Evolutionary conservation across 768 basidiomycete genomes (phyloP).

Genomic region (Naganishia onofrii): DNA sequence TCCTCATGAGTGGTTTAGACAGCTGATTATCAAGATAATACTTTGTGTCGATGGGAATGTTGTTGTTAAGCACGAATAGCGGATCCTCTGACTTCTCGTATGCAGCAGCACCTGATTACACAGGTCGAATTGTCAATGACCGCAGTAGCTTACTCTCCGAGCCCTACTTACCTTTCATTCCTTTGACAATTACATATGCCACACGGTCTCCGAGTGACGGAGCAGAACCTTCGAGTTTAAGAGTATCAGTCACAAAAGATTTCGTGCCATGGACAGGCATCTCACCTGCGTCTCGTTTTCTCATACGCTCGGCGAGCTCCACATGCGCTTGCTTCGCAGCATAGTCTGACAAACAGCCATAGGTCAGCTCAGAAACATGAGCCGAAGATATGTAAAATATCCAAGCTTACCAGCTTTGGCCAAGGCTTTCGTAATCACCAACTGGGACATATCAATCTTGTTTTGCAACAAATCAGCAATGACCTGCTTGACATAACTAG

Average conservation of each 20-base stretch:
- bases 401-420: slow-evolving; percentile 70
- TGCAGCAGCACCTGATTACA: slow-evolving; percentile 74
- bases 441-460: slow-evolving; percentile 96
- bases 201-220: slow-evolving; percentile 98
- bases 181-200: slow-evolving; percentile 97
- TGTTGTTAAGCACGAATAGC: slow-evolving; percentile 94
- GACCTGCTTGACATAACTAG: slow-evolving; percentile 84
- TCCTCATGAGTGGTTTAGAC: slow-evolving; percentile 91
- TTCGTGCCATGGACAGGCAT: neutral
- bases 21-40: slow-evolving; percentile 98
- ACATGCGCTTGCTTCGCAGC: slow-evolving; percentile 84
- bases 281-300: slow-evolving; percentile 83
- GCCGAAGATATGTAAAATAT: neutral
- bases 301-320: slow-evolving; percentile 93
- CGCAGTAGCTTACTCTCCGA: neutral
- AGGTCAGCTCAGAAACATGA: neutral
- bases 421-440: slow-evolving; percentile 97
- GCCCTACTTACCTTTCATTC: slow-evolving; percentile 70
- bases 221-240: slow-evolving; percentile 67
- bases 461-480: slow-evolving; percentile 94
- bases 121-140: neutral
- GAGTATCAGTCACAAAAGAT: too few relatives aligned
- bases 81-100: slow-evolving; percentile 99
- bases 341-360: slow-evolving; percentile 66
- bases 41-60: slow-evolving; percentile 93